Evolutionary conservation across 176 grass and related monocot genomes (phyloP), one percentile per base, ranked within the genome.

Genomic region (Cenchrus fungigraminus): DNA sequence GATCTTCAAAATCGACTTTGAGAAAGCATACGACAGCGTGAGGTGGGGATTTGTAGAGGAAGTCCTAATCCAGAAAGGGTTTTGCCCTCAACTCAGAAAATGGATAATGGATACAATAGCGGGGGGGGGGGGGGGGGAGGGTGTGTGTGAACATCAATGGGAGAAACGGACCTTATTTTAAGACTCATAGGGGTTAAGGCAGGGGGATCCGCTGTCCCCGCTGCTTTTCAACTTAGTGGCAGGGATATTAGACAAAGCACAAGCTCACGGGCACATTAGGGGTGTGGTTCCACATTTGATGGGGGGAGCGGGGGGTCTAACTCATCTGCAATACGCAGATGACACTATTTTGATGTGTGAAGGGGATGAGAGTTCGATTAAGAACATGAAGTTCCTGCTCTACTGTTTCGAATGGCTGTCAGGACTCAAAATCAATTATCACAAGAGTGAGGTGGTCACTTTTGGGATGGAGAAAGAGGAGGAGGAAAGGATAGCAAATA

Each of bases 21-120:
- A 70, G 5, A 56, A 56, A 56, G 55, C 55, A 0, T 58, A 20
- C 12, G 68, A 71, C 9, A 71, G 44, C 5, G 2, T 72, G 0
- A 51, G 6, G 1, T 72, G 45, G 69, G 45, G 3, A 0, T 51
- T 72, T 12, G 11, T 72, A 9, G 45, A 51, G 1, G 45, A 72
- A 14, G 12, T 51, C 34, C 34, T 34, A 34, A 34, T 34, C 34
- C 34, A 34, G 20, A 72, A 72, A 14, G 69, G 45, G 0, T 50
- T 72, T 0, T 2, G 12, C 3, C 0, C 3, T 0, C 22, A 72
- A 1, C 1, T 72, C 0, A 72, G 6, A 0, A 0, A 13, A 0
- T 72, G 69, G 67, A 19, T 70, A 1, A 70, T 70, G 67, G 1
- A 1, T 0, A n/a, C 67, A 1, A 10, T 70, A 10, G 16, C 10